These are phyloP conservation scores for Penicillium manginii DNA, from an alignment of 495 filamentous ascomycete species.

Conservation along the genomic window DNA sequence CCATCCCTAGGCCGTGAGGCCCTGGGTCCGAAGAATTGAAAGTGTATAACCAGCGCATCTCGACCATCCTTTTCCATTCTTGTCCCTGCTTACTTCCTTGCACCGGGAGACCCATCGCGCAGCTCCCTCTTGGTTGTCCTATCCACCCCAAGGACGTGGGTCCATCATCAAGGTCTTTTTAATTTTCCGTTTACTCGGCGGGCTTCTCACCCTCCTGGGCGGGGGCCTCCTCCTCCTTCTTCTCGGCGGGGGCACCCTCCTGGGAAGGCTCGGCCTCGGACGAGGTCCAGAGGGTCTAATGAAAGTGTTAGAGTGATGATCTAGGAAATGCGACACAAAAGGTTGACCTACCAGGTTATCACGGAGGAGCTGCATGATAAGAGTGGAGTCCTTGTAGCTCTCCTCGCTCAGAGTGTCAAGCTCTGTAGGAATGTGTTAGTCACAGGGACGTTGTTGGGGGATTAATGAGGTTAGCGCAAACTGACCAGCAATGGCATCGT, in stretches of 20 bases:
- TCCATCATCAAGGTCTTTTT: slow-evolving; percentile 42
- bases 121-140: slow-evolving; percentile 25
- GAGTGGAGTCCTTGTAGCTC: slow-evolving; percentile 99
- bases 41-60: slow-evolving; percentile 15
- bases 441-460: neutral
- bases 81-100: slow-evolving; percentile 18
- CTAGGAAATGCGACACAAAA: slow-evolving; percentile 4
- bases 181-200: slow-evolving; percentile 53
- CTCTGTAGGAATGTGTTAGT: slow-evolving; percentile 60
- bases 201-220: slow-evolving; percentile 64
- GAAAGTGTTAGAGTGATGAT: slow-evolving; percentile 23
- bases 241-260: slow-evolving; percentile 60
- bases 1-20: slow-evolving; percentile 19
- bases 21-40: slow-evolving; percentile 13
- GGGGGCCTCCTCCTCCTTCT: slow-evolving; percentile 61
- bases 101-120: slow-evolving; percentile 23
- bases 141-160: slow-evolving; percentile 41
- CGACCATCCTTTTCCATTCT: slow-evolving; percentile 9
- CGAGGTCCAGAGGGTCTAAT: slow-evolving; percentile 97
- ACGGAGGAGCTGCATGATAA: slow-evolving; percentile 99
- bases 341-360: slow-evolving; percentile 88
- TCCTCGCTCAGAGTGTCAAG: slow-evolving; percentile 98
- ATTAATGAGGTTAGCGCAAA: slow-evolving; percentile 18
- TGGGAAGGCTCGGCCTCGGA: slow-evolving; percentile 86
- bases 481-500: slow-evolving; percentile 96